Conservation (phyloP, 1,139 yeast species). For the Suhomyces bolitotheri region DNA sequence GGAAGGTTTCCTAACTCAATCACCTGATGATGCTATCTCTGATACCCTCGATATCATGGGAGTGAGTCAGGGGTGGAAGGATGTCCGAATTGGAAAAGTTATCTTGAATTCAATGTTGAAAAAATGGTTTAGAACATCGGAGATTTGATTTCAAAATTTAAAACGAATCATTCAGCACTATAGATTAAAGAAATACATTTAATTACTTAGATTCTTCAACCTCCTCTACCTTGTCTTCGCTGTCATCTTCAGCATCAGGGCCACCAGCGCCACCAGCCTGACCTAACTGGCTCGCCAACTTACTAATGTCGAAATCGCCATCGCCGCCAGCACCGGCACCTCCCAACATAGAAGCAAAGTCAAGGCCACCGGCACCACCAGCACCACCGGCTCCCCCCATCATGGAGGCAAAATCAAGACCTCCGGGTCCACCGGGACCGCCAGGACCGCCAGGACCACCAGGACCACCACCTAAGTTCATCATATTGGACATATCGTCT, state of each 20-base stretch:
- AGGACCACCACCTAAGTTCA: conserved; percentile 25
- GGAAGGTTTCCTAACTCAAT: no score
- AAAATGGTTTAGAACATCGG: no score
- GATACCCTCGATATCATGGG: no score
- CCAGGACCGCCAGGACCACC: conserved; percentile 34
- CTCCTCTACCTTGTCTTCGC: conserved; percentile 30
- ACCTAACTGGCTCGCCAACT: conserved; percentile 48
- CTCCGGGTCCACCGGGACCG: conserved; percentile 35
- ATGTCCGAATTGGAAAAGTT: no score
- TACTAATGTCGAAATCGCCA: conserved; percentile 30
- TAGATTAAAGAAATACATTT: no score
- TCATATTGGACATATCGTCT: conserved; percentile 36
- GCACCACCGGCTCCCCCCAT: conserved; percentile 32
- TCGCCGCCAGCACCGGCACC: conserved; percentile 25
- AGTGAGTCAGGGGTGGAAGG: no score
- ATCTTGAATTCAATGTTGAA: no score
- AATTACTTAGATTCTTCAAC: conserved; percentile 18
- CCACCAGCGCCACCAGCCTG: conserved; percentile 37
- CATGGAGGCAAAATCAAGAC: conserved; percentile 23
- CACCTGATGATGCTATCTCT: no score
- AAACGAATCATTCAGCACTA: no score
- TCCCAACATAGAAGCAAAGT: conserved; percentile 24
- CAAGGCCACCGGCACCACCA: conserved; percentile 35
- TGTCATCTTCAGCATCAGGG: conserved; percentile 32
- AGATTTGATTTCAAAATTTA: no score